Evolutionary conservation across 192 early-diverging fungal genomes (phyloP).

Genomic region (Phlyctochytrium planicorne): DNA sequence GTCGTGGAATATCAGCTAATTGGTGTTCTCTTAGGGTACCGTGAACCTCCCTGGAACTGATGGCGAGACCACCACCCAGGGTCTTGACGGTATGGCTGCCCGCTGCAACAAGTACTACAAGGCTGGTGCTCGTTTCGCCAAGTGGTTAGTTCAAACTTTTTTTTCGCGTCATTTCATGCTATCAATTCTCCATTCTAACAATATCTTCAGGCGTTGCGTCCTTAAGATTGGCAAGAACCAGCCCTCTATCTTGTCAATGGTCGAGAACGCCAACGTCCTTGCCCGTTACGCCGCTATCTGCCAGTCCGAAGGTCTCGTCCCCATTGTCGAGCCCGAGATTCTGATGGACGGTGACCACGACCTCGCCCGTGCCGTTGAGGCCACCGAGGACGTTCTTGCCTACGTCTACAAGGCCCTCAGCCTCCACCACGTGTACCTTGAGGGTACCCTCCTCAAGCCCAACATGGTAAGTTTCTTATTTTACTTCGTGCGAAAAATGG

Average conservation of each 20-base stretch:
- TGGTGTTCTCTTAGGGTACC: slow-evolving; percentile 35
- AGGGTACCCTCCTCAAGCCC: slow-evolving; percentile 47
- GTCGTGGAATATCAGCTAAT: too few relatives aligned
- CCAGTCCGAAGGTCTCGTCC: slow-evolving; percentile 41
- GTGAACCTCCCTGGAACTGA: slow-evolving; percentile 41
- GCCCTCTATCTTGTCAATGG: slow-evolving; percentile 34
- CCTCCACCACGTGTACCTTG: slow-evolving; percentile 44
- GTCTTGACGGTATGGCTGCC: slow-evolving; percentile 41
- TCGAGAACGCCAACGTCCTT: slow-evolving; percentile 46
- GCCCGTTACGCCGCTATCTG: slow-evolving; percentile 46
- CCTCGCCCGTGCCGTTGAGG: slow-evolving; percentile 33
- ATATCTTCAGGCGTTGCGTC: slow-evolving; percentile 31
- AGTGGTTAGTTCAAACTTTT: slow-evolving; percentile 34
- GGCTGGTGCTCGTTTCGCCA: slow-evolving; percentile 46
- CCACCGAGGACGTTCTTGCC: slow-evolving; percentile 41
- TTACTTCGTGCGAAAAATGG: not conserved
- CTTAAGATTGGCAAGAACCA: slow-evolving; percentile 35
- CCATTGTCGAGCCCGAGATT: slow-evolving; percentile 49
- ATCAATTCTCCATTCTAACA: too few relatives aligned
- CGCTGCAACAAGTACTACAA: slow-evolving; percentile 42
- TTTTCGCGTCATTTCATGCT: too few relatives aligned
- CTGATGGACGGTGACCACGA: slow-evolving; percentile 51
- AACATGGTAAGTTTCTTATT: slow-evolving; percentile 36
- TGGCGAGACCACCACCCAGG: slow-evolving; percentile 43
- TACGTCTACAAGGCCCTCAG: slow-evolving; percentile 36